phyloP scores from a whole-genome alignment of 768 basidiomycete species.

The Auricularia cornea region DNA sequence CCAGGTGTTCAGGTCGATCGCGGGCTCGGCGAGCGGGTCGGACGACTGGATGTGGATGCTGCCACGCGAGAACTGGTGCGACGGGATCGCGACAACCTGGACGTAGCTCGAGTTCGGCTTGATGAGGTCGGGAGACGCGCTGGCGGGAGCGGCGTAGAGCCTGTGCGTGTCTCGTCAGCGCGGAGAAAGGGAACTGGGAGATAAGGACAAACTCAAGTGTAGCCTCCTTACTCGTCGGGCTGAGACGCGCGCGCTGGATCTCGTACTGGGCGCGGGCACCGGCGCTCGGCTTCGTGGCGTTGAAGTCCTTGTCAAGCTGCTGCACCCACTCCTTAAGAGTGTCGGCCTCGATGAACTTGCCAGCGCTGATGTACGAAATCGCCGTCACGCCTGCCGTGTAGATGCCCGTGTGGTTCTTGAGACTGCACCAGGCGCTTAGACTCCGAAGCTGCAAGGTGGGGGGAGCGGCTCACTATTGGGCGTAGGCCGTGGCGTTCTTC shows the following conservation, averaged over 20 bases:
- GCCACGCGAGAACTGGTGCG: conserved; percentile 43
- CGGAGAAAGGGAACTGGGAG: not conserved
- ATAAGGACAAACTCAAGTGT: not conserved
- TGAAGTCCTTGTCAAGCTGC: conserved; percentile 1
- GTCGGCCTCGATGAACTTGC: not conserved
- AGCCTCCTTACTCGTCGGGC: not conserved
- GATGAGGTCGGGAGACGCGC: not conserved
- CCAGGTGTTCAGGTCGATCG: conserved; percentile 39
- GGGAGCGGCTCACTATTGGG: not conserved
- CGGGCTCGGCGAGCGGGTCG: conserved; percentile 33
- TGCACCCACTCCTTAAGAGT: not conserved
- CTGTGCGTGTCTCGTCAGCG: not conserved
- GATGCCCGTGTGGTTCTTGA: not conserved
- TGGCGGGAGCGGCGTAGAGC: not conserved
- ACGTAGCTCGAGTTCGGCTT: conserved; percentile 14
- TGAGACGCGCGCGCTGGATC: conserved; percentile 1
- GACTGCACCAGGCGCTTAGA: not conserved
- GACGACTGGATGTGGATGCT: conserved; percentile 38
- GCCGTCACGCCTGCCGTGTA: not conserved
- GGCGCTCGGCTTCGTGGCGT: not conserved
- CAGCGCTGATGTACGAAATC: not conserved
- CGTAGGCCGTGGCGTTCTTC: not conserved
- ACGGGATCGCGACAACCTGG: conserved; percentile 26
- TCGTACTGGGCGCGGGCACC: not conserved
- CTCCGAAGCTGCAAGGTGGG: not conserved